Evolutionary conservation across 306 rosid species (phyloP).

Genomic region (Alnus rubra): DNA sequence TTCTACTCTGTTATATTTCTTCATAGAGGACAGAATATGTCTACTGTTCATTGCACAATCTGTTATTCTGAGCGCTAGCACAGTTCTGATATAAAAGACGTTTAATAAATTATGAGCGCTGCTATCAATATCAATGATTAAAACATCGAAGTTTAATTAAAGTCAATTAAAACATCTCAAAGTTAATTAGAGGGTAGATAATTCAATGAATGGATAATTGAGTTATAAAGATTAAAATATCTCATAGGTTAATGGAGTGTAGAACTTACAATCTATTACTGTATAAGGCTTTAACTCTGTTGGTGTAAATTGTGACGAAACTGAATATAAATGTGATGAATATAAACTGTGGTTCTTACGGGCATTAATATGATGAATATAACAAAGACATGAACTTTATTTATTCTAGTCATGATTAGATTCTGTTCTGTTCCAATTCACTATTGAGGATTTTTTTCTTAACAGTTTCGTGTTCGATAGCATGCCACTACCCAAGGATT

Average conservation of each 20-base stretch:
- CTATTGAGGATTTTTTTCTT: not conserved
- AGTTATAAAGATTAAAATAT: not conserved
- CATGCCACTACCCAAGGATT: not conserved
- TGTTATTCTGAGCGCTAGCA: not conserved
- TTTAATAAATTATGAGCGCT: not conserved
- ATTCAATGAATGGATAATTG: not conserved
- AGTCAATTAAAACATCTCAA: too few species aligned
- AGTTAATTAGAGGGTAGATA: not conserved
- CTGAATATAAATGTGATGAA: not conserved
- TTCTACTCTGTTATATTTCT: slow-evolving; percentile 15
- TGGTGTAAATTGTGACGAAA: not conserved
- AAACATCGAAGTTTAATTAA: too few species aligned
- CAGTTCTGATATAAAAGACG: not conserved
- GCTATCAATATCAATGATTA: too few species aligned
- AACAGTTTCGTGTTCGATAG: not conserved
- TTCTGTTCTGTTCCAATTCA: not conserved
- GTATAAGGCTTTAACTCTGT: not conserved
- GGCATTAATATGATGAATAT: not conserved
- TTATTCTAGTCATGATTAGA: not conserved
- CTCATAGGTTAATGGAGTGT: not conserved
- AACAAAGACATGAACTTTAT: not conserved
- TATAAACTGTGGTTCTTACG: not conserved
- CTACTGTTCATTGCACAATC: not conserved
- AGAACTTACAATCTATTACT: not conserved
- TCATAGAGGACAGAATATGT: slow-evolving; percentile 3